Evolutionary conservation across 2,329 filamentous ascomycete species (phyloP).

Genomic region (Paramyrothecium roridum): DNA sequence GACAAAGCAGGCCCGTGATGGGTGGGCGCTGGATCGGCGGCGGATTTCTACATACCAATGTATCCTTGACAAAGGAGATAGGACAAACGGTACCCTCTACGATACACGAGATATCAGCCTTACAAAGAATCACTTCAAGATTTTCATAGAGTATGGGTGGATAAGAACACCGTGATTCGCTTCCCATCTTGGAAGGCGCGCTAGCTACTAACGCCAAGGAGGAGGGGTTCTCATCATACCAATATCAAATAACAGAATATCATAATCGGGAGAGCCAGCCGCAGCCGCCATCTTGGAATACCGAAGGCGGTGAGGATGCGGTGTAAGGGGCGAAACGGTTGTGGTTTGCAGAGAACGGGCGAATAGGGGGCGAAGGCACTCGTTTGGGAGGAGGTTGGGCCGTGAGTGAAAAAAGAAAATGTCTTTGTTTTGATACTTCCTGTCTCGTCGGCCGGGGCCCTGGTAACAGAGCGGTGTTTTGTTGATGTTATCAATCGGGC

Average conservation of each 20-base stretch:
- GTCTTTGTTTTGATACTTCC: neutral
- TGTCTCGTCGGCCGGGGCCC: neutral
- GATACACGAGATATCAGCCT: constrained; percentile 5
- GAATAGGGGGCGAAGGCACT: neutral
- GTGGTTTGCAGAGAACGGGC: neutral
- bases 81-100: constrained; percentile 79
- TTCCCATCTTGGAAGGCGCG: neutral
- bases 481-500: neutral
- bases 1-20: constrained; percentile 9
- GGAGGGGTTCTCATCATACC: constrained; percentile 20
- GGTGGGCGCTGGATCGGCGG: constrained; percentile 8
- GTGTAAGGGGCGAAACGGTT: neutral
- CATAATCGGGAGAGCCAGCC: constrained; percentile 22
- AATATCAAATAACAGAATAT: constrained; percentile 33
- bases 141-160: no score
- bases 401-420: neutral
- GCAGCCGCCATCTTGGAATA: constrained; percentile 7
- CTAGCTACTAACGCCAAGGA: neutral
- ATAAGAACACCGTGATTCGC: neutral
- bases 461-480: neutral
- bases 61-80: constrained; percentile 81
- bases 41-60: constrained; percentile 61
- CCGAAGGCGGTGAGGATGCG: constrained; percentile 6
- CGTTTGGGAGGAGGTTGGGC: neutral
- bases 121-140: neutral